Evolutionary conservation across 768 basidiomycete genomes (phyloP).

Genomic region (Suillus subaureus): DNA sequence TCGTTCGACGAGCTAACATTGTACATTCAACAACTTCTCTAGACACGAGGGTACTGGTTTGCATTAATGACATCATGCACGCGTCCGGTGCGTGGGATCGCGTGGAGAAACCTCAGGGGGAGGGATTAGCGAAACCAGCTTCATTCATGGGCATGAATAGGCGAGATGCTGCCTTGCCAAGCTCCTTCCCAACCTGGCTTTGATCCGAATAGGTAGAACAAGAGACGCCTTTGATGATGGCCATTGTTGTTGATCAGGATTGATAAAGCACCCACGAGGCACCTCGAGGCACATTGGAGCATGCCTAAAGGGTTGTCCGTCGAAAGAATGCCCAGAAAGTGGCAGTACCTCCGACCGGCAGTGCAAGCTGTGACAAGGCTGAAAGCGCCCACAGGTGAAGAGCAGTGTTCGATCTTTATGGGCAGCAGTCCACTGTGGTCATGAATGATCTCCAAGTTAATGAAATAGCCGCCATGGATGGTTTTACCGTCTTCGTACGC

Average conservation of each 20-base stretch:
- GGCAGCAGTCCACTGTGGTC: slow-evolving; percentile 1
- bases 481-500: not conserved
- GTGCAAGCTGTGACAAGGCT: slow-evolving; percentile 5
- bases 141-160: not conserved
- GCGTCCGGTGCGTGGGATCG: not conserved
- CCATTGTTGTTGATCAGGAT: not conserved
- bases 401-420: not conserved
- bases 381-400: not conserved
- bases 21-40: not conserved
- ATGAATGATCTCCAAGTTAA: not conserved
- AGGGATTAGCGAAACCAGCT: no score
- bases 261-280: not conserved
- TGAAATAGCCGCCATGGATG: not conserved
- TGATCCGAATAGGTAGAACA: slow-evolving; percentile 1
- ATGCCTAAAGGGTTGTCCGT: not conserved
- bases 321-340: not conserved
- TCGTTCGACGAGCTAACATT: not conserved
- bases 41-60: slow-evolving; percentile 1
- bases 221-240: not conserved
- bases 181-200: not conserved
- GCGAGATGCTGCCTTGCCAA: not conserved
- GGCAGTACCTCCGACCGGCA: not conserved
- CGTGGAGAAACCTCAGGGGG: not conserved
- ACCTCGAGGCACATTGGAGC: not conserved
- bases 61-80: not conserved